Conservation (phyloP, 306 rosid species). For the Trifolium pratense region DNA sequence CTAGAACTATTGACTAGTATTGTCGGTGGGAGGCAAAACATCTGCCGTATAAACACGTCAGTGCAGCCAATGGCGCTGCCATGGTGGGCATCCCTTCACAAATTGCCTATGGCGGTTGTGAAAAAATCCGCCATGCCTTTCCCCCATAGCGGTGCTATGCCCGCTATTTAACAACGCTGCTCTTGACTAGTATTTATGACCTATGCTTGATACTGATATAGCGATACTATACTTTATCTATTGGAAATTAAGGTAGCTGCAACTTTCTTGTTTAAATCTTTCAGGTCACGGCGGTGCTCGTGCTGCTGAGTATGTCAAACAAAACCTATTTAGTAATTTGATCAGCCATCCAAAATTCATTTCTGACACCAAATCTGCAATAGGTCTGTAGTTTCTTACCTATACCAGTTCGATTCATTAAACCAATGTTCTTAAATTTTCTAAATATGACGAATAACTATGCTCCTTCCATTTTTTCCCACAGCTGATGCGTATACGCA, state of each 20-base stretch:
- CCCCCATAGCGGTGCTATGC: not conserved
- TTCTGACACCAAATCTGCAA: slow-evolving; percentile 94
- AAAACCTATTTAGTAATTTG: slow-evolving; percentile 92
- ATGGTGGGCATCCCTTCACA: not conserved
- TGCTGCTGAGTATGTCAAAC: slow-evolving; percentile 98
- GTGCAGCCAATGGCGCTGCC: not conserved
- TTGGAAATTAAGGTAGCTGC: slow-evolving; percentile 28
- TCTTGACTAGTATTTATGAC: slow-evolving; percentile 2
- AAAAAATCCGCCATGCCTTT: not conserved
- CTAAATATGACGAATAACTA: slow-evolving; percentile 28
- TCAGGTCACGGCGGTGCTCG: slow-evolving; percentile 99
- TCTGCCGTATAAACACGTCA: not conserved
- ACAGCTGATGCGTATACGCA: slow-evolving; percentile 96
- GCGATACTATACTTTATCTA: not conserved
- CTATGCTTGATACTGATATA: slow-evolving; percentile 2
- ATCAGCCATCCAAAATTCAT: slow-evolving; percentile 91
- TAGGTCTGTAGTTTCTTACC: slow-evolving; percentile 56
- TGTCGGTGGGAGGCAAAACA: not conserved
- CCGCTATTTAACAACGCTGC: not conserved
- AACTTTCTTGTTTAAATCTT: slow-evolving; percentile 39
- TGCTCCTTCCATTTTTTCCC: slow-evolving; percentile 3
- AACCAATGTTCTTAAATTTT: slow-evolving; percentile 25
- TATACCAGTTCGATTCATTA: not conserved
- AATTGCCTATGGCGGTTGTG: not conserved
- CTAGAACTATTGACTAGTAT: slow-evolving; percentile 4